Evolutionary conservation across 345 rosid species (phyloP).

Genomic region (Triadica sebifera): DNA sequence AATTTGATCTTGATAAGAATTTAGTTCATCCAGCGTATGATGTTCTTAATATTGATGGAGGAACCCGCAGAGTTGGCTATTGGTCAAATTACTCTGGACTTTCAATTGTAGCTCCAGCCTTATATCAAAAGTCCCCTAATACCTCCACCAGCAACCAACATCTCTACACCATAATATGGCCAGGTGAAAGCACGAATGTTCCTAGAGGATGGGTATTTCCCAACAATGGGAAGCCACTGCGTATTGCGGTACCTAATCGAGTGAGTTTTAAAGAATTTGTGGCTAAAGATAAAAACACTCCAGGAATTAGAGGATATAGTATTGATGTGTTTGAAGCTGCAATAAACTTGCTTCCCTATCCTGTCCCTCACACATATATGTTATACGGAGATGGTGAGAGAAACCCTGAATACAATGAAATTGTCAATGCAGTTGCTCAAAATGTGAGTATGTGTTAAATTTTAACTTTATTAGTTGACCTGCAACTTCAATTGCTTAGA

Average conservation of each 20-base stretch:
- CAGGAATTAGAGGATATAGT: conserved; percentile 77
- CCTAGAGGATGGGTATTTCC: conserved; percentile 97
- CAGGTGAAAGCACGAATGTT: conserved; percentile 50
- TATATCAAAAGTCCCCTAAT: conserved; percentile 54
- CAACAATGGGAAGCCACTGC: conserved; percentile 70
- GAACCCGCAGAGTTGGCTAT: conserved; percentile 68
- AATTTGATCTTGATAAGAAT: conserved; percentile 56
- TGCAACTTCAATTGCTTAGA: neutral
- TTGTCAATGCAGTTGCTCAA: conserved; percentile 54
- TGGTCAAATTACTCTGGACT: conserved; percentile 85
- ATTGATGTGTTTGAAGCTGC: conserved; percentile 95
- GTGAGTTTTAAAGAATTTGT: conserved; percentile 56
- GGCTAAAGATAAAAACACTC: conserved; percentile 55
- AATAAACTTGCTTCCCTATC: conserved; percentile 71
- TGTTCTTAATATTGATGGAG: conserved; percentile 67
- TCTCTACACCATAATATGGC: conserved; percentile 72
- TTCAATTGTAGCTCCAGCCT: conserved; percentile 51
- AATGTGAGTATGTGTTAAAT: conserved; percentile 51
- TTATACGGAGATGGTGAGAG: conserved; percentile 59
- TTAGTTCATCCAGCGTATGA: conserved; percentile 69
- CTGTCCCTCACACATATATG: conserved; percentile 65
- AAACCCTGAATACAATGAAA: conserved; percentile 60
- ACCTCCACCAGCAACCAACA: conserved; percentile 45
- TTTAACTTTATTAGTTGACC: neutral
- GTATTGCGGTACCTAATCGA: conserved; percentile 78